Conservation (phyloP, 176 grass and related monocot genomes). For the Phoenix dactylifera region DNA sequence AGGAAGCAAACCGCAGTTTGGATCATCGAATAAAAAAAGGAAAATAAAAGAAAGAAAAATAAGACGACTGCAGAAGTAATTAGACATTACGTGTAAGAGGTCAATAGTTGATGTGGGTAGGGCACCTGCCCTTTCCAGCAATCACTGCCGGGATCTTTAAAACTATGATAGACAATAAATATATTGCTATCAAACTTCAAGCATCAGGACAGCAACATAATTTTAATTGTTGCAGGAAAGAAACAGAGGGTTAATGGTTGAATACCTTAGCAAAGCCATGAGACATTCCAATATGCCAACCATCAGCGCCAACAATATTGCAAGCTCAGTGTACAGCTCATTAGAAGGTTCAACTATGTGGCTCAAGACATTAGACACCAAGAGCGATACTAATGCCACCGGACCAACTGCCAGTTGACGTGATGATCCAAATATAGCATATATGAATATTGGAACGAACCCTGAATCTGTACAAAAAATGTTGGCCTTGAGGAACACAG, state of each 20-base stretch:
- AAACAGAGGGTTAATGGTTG: slow-evolving; percentile 11
- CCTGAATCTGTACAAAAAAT: slow-evolving; percentile 58
- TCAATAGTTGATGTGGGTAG: too few relatives aligned
- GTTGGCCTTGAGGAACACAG: not conserved
- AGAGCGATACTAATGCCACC: slow-evolving; percentile 79
- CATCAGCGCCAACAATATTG: slow-evolving; percentile 84
- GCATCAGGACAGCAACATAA: not conserved
- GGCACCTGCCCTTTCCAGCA: too few relatives aligned
- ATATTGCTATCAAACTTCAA: too few relatives aligned
- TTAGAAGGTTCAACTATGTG: slow-evolving; percentile 69
- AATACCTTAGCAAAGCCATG: slow-evolving; percentile 87
- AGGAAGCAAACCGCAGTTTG: too few relatives aligned
- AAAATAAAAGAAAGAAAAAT: too few relatives aligned
- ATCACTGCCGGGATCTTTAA: too few relatives aligned
- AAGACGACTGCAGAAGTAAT: too few relatives aligned
- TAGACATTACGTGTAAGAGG: too few relatives aligned
- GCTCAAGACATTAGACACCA: slow-evolving; percentile 89
- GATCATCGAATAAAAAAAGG: too few relatives aligned
- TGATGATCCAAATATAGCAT: slow-evolving; percentile 83
- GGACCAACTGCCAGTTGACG: slow-evolving; percentile 84
- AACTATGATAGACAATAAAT: too few relatives aligned
- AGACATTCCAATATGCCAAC: slow-evolving; percentile 88
- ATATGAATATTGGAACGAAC: slow-evolving; percentile 73
- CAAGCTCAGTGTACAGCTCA: slow-evolving; percentile 71
- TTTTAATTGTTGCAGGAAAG: not conserved